Conservation (phyloP, 371 early-diverging fungal genomes). For the Caulochytrium protostelioides region DNA sequence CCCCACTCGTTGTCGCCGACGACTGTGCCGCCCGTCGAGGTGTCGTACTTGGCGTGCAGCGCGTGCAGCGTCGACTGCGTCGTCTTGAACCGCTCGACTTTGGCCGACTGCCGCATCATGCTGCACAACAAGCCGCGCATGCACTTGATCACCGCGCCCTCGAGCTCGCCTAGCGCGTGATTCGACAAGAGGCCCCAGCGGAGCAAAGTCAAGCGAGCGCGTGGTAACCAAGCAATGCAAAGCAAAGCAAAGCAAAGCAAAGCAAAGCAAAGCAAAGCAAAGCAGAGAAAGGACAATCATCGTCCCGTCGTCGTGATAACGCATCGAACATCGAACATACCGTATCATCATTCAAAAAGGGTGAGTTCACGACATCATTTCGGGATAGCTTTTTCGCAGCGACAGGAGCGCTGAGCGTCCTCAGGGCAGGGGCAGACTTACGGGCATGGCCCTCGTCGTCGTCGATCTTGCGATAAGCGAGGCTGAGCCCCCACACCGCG, state of each 20-base stretch:
- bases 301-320: too few relatives aligned
- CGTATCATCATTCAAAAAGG: too few relatives aligned
- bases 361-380: too few relatives aligned
- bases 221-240: too few relatives aligned
- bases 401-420: too few relatives aligned
- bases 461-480: conserved; percentile 62
- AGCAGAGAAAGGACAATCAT: background rate
- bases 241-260: background rate
- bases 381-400: too few relatives aligned
- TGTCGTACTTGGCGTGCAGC: conserved; percentile 75
- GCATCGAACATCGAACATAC: too few relatives aligned
- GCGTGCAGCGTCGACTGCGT: conserved; percentile 44
- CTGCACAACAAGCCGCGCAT: conserved; percentile 61
- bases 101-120: conserved; percentile 70
- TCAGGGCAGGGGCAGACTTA: too few relatives aligned
- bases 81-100: conserved; percentile 61
- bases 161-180: conserved; percentile 62
- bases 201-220: too few relatives aligned
- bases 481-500: conserved; percentile 60
- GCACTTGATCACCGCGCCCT: conserved; percentile 60
- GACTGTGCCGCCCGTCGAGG: conserved; percentile 60
- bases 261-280: background rate
- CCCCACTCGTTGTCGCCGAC: conserved; percentile 72
- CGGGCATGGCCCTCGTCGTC: conserved; percentile 60
- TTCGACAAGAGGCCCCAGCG: too few relatives aligned